A percentile compares a stretch with the other conserved stretches of the same genome.
These are phyloP conservation scores for Datisca glomerata DNA, from an alignment of 306 rosid species.

Conservation along the genomic window DNA sequence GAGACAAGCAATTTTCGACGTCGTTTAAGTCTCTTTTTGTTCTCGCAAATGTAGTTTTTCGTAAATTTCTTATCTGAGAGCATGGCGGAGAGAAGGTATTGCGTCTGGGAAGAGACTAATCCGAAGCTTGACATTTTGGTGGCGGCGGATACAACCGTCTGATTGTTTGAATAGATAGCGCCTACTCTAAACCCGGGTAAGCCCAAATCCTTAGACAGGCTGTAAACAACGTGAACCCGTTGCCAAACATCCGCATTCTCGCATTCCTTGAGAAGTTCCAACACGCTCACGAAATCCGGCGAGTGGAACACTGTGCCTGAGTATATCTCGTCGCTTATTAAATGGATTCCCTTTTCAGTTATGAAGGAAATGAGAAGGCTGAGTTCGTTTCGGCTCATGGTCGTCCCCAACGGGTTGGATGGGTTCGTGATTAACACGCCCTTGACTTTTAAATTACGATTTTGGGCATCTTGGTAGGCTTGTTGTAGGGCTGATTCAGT, in stretches of 20 bases:
- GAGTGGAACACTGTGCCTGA: constrained; percentile 51
- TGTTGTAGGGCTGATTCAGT: constrained; percentile 31
- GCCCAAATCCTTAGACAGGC: constrained; percentile 74
- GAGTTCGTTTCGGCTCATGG: constrained; percentile 33
- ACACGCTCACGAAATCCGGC: constrained; percentile 35
- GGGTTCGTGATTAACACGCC: constrained; percentile 64
- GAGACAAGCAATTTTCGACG: constrained; percentile 47
- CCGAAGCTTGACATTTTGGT: constrained; percentile 77
- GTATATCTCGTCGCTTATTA: constrained; percentile 65
- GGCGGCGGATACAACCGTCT: constrained; percentile 54
- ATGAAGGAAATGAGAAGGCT: constrained; percentile 38
- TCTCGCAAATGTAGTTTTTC: constrained; percentile 27
- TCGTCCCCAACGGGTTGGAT: constrained; percentile 62
- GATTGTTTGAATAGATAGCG: constrained; percentile 63
- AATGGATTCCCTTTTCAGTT: constrained; percentile 38
- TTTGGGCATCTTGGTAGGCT: constrained; percentile 42
- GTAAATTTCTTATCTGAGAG: constrained; percentile 47
- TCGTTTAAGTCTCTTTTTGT: constrained; percentile 39
- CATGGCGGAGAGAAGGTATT: constrained; percentile 62
- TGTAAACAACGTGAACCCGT: constrained; percentile 51
- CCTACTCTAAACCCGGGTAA: constrained; percentile 74
- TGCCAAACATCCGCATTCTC: constrained; percentile 7
- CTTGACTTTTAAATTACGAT: constrained; percentile 44
- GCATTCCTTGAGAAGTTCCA: constrained; percentile 46
- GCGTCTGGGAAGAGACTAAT: constrained; percentile 67